Conservation (phyloP, 1,284 basidiomycete genomes). For the Apiotrichum laibachii region DNA sequence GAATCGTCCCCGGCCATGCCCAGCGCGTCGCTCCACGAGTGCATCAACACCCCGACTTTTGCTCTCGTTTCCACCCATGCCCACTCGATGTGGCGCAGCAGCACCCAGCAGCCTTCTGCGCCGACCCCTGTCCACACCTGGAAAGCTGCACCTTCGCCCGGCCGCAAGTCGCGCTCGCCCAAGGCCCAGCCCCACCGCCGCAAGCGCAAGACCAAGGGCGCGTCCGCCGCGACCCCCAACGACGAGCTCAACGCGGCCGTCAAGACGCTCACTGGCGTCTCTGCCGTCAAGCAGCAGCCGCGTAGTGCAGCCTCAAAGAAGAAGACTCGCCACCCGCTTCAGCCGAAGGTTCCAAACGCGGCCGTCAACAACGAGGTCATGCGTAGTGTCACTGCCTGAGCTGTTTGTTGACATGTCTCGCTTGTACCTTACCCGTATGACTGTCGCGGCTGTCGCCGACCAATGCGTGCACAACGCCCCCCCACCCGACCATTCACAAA, state of each 20-base stretch:
- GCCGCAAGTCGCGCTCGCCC: not conserved
- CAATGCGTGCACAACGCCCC: no score
- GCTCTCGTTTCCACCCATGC: conserved; percentile 5
- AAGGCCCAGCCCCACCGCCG: not conserved
- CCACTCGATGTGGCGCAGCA: not conserved
- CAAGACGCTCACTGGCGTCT: not conserved
- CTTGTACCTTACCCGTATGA: not conserved
- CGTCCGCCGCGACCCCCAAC: not conserved
- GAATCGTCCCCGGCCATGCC: not conserved
- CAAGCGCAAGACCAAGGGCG: not conserved
- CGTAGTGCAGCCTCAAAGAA: not conserved
- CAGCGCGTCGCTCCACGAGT: not conserved
- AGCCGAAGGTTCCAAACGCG: conserved; percentile 9
- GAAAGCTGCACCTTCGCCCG: no score
- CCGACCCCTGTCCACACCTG: no score
- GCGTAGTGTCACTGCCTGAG: conserved; percentile 1
- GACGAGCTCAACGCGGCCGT: not conserved
- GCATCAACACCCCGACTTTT: conserved; percentile 12
- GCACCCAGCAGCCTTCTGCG: not conserved
- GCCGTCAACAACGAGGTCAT: not conserved
- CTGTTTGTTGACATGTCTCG: not conserved
- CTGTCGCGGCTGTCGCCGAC: not conserved
- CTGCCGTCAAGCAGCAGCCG: not conserved
- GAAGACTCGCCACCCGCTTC: not conserved
- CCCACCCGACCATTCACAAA: no score